Percentiles rank a stretch among this genome's conserved stretches.
These are phyloP conservation scores for Cylindrotheca fusiformis DNA, from an alignment of 108 stramenopile genomes.

Conservation along the genomic window DNA sequence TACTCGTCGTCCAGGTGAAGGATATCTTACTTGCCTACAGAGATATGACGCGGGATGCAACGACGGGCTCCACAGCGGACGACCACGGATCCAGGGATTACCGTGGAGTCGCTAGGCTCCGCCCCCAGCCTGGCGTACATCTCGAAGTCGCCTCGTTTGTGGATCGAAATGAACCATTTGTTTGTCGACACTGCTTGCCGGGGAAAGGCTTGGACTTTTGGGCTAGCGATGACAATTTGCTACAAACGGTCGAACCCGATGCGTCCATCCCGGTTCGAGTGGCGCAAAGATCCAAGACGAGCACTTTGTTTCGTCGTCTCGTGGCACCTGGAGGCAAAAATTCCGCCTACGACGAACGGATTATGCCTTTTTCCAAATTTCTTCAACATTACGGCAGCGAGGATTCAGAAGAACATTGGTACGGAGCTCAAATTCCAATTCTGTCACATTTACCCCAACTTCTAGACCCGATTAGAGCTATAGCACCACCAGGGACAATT, in stretches of 20 bases:
- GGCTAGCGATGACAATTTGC: not conserved
- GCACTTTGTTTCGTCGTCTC: constrained; percentile 1
- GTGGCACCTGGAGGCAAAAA: not conserved
- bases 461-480: not conserved
- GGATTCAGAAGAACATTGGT: not conserved
- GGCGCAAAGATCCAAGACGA: not conserved
- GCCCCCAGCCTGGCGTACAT: not conserved
- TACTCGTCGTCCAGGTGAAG: not conserved
- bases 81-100: not conserved
- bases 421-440: constrained; percentile 6
- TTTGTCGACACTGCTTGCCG: not conserved
- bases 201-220: not conserved
- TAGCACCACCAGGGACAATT: constrained; percentile 2
- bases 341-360: constrained; percentile 1
- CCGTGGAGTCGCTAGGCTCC: not conserved
- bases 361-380: constrained; percentile 2
- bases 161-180: constrained; percentile 20
- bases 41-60: too few relatives aligned
- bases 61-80: too few relatives aligned
- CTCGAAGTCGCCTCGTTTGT: not conserved
- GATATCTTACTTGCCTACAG: too few relatives aligned
- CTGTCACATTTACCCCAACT: not conserved
- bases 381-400: not conserved
- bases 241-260: not conserved
- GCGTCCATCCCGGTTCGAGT: not conserved